Conservation (phyloP, 2,329 filamentous ascomycete genomes). For the Colletotrichum tropicicola region DNA sequence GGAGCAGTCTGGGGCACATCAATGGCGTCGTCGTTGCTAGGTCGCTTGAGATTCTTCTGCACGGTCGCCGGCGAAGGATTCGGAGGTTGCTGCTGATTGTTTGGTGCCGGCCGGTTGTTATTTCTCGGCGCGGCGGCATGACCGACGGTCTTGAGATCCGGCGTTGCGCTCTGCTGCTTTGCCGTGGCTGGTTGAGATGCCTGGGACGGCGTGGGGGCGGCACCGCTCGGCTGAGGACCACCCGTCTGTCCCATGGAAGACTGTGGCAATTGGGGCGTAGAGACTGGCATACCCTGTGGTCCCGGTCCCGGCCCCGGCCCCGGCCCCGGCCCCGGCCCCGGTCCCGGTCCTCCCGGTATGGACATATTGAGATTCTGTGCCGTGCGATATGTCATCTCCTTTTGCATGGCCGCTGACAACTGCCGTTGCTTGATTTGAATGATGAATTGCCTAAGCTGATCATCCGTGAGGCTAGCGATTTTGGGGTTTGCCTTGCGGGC, state of each 20-base stretch:
- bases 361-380: slow-evolving; percentile 14
- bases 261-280: slow-evolving; percentile 12
- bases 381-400: slow-evolving; percentile 27
- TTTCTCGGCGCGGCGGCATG: slow-evolving; percentile 32
- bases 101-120: slow-evolving; percentile 40
- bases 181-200: slow-evolving; percentile 8
- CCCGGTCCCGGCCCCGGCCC: not conserved
- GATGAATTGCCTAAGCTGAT: slow-evolving; percentile 32
- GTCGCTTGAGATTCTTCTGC: slow-evolving; percentile 60
- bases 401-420: slow-evolving; percentile 28
- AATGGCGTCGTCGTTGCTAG: slow-evolving; percentile 54
- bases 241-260: slow-evolving; percentile 5
- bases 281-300: not conserved
- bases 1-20: slow-evolving; percentile 32
- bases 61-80: slow-evolving; percentile 48
- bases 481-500: slow-evolving; percentile 36
- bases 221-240: not conserved
- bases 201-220: slow-evolving; percentile 10
- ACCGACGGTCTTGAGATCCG: slow-evolving; percentile 30
- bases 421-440: slow-evolving; percentile 24
- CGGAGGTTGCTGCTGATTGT: slow-evolving; percentile 45
- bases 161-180: slow-evolving; percentile 30
- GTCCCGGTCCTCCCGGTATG: too few species aligned
- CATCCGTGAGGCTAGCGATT: slow-evolving; percentile 32
- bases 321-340: too few species aligned